Percentiles rank a stretch among this genome's conserved stretches.
These are phyloP conservation scores for Scutellaria baicalensis DNA, from an alignment of 257 asterid species.

Conservation along the genomic window DNA sequence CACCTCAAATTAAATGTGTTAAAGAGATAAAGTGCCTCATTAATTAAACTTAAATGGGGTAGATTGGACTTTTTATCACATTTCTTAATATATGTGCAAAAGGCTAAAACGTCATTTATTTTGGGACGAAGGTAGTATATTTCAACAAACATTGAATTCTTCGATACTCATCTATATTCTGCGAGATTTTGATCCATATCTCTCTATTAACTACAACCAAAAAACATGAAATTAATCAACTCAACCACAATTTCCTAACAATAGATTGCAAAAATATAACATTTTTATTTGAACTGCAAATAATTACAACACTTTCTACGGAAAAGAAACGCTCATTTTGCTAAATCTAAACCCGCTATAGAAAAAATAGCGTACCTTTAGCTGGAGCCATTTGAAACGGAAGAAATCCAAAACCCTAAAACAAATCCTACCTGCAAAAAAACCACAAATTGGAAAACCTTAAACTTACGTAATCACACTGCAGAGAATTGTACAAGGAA, in stretches of 20 bases:
- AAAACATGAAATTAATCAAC: neutral
- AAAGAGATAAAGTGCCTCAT: too few species aligned
- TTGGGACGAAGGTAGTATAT: too few species aligned
- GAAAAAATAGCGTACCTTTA: slow-evolving; percentile 31
- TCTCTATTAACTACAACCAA: neutral
- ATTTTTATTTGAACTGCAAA: neutral
- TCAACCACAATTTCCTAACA: too few species aligned
- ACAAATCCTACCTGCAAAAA: slow-evolving; percentile 21
- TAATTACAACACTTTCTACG: neutral
- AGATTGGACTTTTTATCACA: too few species aligned
- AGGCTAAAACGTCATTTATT: too few species aligned
- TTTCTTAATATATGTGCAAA: too few species aligned
- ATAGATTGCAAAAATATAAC: neutral
- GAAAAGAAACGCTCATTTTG: neutral
- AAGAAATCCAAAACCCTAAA: slow-evolving; percentile 1
- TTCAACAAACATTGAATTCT: neutral
- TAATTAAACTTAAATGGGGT: too few species aligned
- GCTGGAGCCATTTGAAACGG: slow-evolving; percentile 45
- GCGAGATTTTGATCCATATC: neutral
- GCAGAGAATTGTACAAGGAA: neutral
- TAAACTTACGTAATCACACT: neutral
- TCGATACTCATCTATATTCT: neutral
- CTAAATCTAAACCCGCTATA: neutral
- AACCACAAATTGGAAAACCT: neutral
- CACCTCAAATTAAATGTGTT: too few species aligned